Conservation (phyloP, 2,329 filamentous ascomycete species). For the Aureobasidium melanogenum region DNA sequence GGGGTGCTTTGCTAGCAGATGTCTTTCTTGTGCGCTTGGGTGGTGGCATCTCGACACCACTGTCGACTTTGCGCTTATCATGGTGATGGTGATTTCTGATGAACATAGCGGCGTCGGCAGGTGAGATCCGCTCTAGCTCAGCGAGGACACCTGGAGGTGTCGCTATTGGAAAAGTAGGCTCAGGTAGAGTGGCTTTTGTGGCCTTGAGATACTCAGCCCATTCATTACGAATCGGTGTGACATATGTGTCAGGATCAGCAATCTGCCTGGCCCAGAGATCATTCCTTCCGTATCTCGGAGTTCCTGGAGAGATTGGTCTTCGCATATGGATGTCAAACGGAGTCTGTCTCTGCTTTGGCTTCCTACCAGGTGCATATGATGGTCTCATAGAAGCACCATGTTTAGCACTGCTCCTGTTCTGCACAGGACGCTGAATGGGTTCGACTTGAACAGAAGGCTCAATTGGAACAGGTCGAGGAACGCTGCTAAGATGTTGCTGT, state of each 20-base stretch:
- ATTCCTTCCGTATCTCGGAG: neutral
- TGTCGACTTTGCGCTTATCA: neutral
- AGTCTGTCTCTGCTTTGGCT: neutral
- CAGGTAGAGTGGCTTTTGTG: neutral
- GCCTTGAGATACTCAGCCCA: neutral
- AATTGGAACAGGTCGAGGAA: neutral
- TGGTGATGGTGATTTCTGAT: neutral
- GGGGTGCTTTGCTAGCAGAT: neutral
- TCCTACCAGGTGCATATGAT: neutral
- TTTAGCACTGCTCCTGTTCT: neutral
- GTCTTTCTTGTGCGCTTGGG: neutral
- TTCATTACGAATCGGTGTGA: neutral
- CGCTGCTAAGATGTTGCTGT: neutral
- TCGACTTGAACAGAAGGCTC: neutral
- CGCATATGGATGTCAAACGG: neutral
- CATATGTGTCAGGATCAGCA: neutral
- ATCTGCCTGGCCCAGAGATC: slow-evolving; percentile 1
- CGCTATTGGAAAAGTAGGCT: neutral
- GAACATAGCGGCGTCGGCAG: neutral
- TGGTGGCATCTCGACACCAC: neutral
- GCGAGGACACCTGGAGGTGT: neutral
- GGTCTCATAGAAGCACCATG: neutral
- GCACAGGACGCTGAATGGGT: neutral
- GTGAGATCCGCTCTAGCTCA: neutral
- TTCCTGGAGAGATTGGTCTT: neutral